Evolutionary conservation across 208 protist genomes (phyloP), one percentile per base, ranked within the genome.

Genomic region (Porcisia hertigi): DNA sequence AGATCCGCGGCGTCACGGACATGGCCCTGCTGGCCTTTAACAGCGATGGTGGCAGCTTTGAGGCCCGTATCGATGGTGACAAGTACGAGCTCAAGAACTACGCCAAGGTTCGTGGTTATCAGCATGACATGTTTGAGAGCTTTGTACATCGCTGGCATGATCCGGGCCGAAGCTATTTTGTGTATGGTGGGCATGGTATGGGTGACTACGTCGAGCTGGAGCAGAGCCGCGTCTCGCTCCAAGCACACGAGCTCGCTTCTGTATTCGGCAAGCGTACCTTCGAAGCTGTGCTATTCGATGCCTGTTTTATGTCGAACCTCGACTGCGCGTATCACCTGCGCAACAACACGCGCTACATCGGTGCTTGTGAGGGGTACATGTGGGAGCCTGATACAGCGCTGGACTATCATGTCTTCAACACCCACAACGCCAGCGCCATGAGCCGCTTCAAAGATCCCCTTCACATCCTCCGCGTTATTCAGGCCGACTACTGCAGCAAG

Each of bases 171-270:
- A 94, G 81, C 73, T 96, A 94, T 69, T 94, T 96, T 60, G 88
- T 96, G 3, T 96, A 96, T 81, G 92, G 92, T 49, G 92, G 92
- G 2, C 92, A 96, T 64, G 92, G 92, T 39, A 96, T 96, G 92
- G 92, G 92, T 18, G 92, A 96, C 85, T 94, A 94, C 79, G 70
- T 96, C 41, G 90, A 96, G 72, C 77, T 96, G 1, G 90, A 96
- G 71, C 75, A 87, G 62, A 71, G 82, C 74, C 85, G 83, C 34
- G 75, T 85, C 11, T 82, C 78, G 9, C 75, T 96, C n/a, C 92
- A 96, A 70, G 87, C 69, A 39, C 90, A 94, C 72, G 88, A 96
- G 73, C 86, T 96, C 20, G 90, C 92, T 1, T 18, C 55, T 12
- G 83, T 96, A 36, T 82, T 96, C 52, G 90, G 86, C 52, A 76